Evolutionary conservation across 495 filamentous ascomycete species (phyloP), one percentile per base, ranked within the genome.

Genomic region (Penicillium longicatenatum): DNA sequence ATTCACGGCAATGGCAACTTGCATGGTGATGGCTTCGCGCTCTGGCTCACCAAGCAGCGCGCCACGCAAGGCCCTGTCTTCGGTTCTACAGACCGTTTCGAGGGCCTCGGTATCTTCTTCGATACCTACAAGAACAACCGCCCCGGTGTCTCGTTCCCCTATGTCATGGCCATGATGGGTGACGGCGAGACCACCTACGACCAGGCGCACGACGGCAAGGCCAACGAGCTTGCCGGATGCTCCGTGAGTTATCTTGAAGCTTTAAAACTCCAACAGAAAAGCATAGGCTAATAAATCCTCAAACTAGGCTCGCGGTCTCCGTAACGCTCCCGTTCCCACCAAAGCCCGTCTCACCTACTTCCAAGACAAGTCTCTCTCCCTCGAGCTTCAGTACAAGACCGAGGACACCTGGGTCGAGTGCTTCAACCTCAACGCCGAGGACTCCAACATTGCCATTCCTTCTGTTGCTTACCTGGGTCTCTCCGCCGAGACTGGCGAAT

Each of bases 61-160:
- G 93, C 86, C 20, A 82, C 84, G 51, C 73, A 75, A 31, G 95
- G 95, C 21, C 84, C 87, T 16, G 95, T 99, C 20, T 99, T 99
- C 69, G 95, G 95, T 16, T 85, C 82, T 33, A 82, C 81, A 16
- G 95, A 99, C 74, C 83, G 84, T 46, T 99, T 98, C 63, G 94
- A 98, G 66, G 95, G 95, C 12, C 83, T 99, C 14, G 95, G 94
- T 41, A 82, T 99, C 68, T 97, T 99, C 82, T 86, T 99, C 77
- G 95, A 99, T 70, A 99, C 95, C 46, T 99, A 99, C 80, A 99
- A 99, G 86, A 99, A 99, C 78, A 96, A 96, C 79, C 86, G 95
- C 17, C 95, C 95, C 9, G 95, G 95, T 10, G 87, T 89, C 17
- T 87, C 95, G 21, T 99, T 99, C 75, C 95, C 95, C 39, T 98